These are phyloP conservation scores for Avicennia marina DNA, from an alignment of 257 asterid species.

Conservation along the genomic window DNA sequence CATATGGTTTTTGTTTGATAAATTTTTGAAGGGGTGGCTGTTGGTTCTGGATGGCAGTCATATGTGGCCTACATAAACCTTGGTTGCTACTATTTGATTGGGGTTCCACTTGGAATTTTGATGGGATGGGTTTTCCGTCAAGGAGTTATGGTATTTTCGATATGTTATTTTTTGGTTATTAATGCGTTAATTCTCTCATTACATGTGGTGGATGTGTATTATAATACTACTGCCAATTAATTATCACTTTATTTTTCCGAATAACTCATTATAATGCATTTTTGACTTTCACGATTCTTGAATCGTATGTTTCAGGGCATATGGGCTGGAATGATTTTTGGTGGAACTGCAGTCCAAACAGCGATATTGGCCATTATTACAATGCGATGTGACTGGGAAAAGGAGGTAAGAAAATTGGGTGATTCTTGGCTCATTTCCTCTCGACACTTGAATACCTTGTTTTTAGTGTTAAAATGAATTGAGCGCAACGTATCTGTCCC, in stretches of 20 bases:
- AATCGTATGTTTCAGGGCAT: conserved; percentile 27
- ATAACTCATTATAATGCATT: no score
- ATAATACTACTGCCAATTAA: no score
- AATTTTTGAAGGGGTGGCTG: conserved; percentile 60
- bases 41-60: conserved; percentile 85
- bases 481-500: no score
- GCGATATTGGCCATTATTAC: conserved; percentile 42
- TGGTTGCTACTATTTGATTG: conserved; percentile 61
- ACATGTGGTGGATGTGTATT: no score
- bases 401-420: conserved; percentile 38
- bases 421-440: background rate
- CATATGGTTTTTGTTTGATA: background rate
- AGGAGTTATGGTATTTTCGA: conserved; percentile 52
- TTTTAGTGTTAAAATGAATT: background rate
- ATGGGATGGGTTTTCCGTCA: conserved; percentile 64
- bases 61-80: conserved; percentile 70
- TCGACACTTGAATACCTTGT: background rate
- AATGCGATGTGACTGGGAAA: conserved; percentile 63
- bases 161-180: no score
- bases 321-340: conserved; percentile 80
- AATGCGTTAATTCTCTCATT: no score
- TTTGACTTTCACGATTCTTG: background rate
- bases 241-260: no score
- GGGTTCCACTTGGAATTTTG: conserved; percentile 55
- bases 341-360: conserved; percentile 71